Evolutionary conservation across 208 protist species (phyloP), one percentile per base, ranked within the genome.

Genomic region (Leptomonas pyrrhocoris): DNA sequence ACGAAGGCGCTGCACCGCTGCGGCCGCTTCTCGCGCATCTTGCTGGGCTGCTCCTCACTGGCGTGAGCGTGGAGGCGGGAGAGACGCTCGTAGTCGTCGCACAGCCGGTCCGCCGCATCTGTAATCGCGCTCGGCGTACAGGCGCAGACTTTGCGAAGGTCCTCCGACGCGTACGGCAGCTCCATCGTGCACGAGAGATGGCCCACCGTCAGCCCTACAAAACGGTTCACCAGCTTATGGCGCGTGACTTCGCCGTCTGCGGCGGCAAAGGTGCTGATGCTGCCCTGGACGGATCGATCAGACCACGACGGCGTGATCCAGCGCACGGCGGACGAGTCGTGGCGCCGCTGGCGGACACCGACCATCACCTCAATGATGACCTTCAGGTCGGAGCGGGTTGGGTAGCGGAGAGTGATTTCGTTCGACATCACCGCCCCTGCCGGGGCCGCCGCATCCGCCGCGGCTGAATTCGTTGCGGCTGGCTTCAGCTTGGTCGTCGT

Each of bases 331-430:
- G 78, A 60, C 21, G 81, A 88, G 50, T 81, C 72, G 28, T 73
- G 51, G 45, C 79, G 77, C 2, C 80, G 81, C 72, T 89, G 69
- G 1, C 84, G 75, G 46, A 86, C 77, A 43, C 81, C 79, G 28
- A 92, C 62, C 38, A 77, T 58, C 13, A 92, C 80, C 36, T 90
- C 78, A n/a, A 94, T 70, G 27, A 89, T 77, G 15, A 85, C 82
- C 38, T 79, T 90, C 19, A 94, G 67, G 45, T 85, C 84, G 8
- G 23, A 51, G 4, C 81, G 79, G 12, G 61, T 84, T 4, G 89
- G 89, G 74, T 78, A 94, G 34, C 79, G 62, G 28, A 93, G 59
- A 21, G 76, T 36, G 21, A 90, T 73, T 36, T 74, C 38, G 66
- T 90, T 86, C 1, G 69, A 43, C 54, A 38, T 25, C 50, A 36